Base-by-base conservation (phyloP, 768 basidiomycete genomes). In the Suillus bovinus region DNA sequence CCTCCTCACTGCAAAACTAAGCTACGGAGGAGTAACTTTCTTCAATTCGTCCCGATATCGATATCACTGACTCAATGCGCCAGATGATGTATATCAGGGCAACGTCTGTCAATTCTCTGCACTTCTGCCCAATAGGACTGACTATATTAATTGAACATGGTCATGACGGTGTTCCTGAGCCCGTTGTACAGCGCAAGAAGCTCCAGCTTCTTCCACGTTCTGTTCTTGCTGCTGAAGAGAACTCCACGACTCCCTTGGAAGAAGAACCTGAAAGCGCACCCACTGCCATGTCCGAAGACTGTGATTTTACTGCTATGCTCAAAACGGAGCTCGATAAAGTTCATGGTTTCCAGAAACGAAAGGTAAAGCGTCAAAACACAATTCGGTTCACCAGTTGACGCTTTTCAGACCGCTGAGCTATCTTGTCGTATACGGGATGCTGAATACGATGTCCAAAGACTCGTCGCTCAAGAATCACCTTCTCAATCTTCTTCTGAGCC, bases 321-420 rank as follows among this genome's bases (percentile, higher is more conserved):
- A 89, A 91, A 69, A 80, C 80, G 62, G 95, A 99, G 78, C 82
- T 99, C 38, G 92, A 94, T 70, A 99, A 99, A 79, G 88, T 98
- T 47, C 90, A 96, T 68, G 88, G 89, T 69, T 99, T 99, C 72
- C 96, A 99, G 73, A 91, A 88, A 72, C 78, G 81, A 38, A 99
- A 97, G 86, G 93, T 89, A 49, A 59, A 69, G 72, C 62, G n/a
- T 42, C 49, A 36, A 57, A 16, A 46, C 24, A 58, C 27, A 27
- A 9, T 54, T 56, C 10, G 42, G 17, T 33, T 6, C 39, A 58
- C 60, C 64, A 61, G 11, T 22, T 42, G 8, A 20, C 14, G 17
- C 55, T 10, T 13, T 61, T 47, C 61, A 94, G 92, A 91, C 91
- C 16, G 80, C 85, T 16, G 94, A 98, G 72, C 84, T 97, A 41